phyloP scores from a whole-genome alignment of 1,284 basidiomycete species.

The Leccinum subfulvum region DNA sequence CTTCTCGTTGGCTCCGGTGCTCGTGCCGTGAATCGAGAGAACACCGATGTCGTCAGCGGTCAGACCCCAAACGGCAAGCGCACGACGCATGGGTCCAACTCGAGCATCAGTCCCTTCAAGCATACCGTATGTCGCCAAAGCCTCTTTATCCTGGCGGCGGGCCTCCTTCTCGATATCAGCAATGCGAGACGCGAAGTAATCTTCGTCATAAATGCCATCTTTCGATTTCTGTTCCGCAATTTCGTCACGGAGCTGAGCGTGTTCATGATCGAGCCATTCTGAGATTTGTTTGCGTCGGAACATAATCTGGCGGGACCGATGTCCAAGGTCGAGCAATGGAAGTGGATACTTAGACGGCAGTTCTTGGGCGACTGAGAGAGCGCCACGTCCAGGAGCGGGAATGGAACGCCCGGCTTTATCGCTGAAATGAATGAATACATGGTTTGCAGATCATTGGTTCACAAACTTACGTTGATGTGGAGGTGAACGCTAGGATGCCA shows the following conservation, averaged over 20 bases:
- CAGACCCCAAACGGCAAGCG: constrained; percentile 95
- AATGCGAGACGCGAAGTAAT: constrained; percentile 72
- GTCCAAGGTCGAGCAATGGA: constrained; percentile 78
- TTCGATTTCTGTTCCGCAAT: constrained; percentile 59
- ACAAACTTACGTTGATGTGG: constrained; percentile 83
- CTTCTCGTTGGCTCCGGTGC: constrained; percentile 97
- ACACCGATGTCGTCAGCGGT: constrained; percentile 90
- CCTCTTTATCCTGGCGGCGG: constrained; percentile 86
- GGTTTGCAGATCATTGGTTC: constrained; percentile 2
- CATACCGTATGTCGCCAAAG: constrained; percentile 90
- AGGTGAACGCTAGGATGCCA: constrained; percentile 92
- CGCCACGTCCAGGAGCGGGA: constrained; percentile 90
- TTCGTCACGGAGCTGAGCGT: constrained; percentile 79
- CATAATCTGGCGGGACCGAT: constrained; percentile 86
- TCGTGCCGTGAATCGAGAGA: constrained; percentile 90
- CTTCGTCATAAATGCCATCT: constrained; percentile 56
- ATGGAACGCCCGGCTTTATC: constrained; percentile 96
- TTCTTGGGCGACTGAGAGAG: constrained; percentile 84
- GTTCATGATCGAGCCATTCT: constrained; percentile 91
- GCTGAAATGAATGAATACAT: constrained; percentile 38
- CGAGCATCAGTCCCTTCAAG: constrained; percentile 84
- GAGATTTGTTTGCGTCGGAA: constrained; percentile 94
- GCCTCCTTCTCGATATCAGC: constrained; percentile 89
- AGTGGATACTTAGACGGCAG: constrained; percentile 71
- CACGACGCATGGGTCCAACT: constrained; percentile 88